Percentiles rank a stretch among this genome's conserved stretches.
Conservation (phyloP, 169 alveolate genomes). For the Plasmodium chabaudi region DNA sequence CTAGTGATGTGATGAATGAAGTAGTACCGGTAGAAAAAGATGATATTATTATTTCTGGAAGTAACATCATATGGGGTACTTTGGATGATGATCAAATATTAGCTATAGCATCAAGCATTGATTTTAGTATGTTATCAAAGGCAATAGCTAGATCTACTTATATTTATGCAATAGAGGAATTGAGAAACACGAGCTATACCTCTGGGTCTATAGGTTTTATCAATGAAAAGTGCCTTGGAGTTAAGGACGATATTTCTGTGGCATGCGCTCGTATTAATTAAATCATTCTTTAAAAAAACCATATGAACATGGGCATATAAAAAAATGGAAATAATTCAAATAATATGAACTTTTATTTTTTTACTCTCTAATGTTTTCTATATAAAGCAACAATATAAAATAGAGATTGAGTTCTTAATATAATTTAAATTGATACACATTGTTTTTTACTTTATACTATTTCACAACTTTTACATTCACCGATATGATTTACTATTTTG, state of each 20-base stretch:
- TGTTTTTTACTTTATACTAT: too few species aligned
- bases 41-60: conserved; percentile 58
- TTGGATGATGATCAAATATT: conserved; percentile 52
- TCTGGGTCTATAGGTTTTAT: background rate
- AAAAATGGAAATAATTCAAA: background rate
- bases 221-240: conserved; percentile 31
- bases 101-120: conserved; percentile 15
- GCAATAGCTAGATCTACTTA: conserved; percentile 55
- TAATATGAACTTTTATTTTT: background rate
- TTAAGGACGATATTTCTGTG: conserved; percentile 54
- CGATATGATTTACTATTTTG: too few species aligned
- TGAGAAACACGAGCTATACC: background rate
- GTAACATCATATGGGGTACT: conserved; percentile 42
- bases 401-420: too few species aligned
- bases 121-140: conserved; percentile 35
- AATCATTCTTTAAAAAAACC: background rate
- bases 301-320: background rate
- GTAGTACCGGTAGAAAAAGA: conserved; percentile 30
- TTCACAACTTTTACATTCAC: too few species aligned
- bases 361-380: background rate
- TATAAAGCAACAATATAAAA: too few species aligned
- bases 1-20: conserved; percentile 29
- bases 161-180: conserved; percentile 22
- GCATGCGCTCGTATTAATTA: conserved; percentile 49
- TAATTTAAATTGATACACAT: too few species aligned